Evolutionary conservation across 371 early-diverging fungal species (phyloP), one percentile per base, ranked within the genome.

Genomic region (Mucor piriformis): DNA sequence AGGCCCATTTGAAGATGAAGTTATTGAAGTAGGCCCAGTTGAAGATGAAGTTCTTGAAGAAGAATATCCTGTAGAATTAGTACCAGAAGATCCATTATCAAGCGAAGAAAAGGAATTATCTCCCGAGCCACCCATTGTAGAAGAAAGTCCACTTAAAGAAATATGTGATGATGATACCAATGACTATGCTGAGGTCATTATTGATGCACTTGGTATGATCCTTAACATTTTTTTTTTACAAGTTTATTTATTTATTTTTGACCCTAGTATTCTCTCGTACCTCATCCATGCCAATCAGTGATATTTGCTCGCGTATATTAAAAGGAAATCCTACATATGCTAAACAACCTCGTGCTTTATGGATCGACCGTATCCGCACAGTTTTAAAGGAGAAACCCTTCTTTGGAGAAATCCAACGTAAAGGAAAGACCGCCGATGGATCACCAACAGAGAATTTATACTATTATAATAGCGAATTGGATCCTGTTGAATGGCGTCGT

Each of bases 381-480:
- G 74, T 72, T 7, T 60, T 81, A 5, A 68, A 73, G 37, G 70
- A 70, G 10, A 69, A 63, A 35, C 74, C 76, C 2, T 81, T 73
- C 61, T 81, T 81, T 65, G 86, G 84, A 52, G 83, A 83, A 57
- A 86, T 86, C 29, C 74, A 79, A 21, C 82, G 86, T 48, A 86
- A 80, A 50, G 86, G 86, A 54, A 86, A 86, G 62, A 83, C 84
- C 21, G 86, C 86, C 0, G 83, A 86, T 64, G 84, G 84, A 49
- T 81, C 83, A 29, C 86, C 86, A 13, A 73, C 77, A 46, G 86
- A 86, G 60, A 80, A 77, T 44, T 69, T 83, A 24, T 83, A 84
- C 61, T 86, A 86, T 48, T 86, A 86, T 69, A 82, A 77, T 38
- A 79, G 83, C 32, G 83, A 86, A 40, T 59, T 67, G 29, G 86